These are phyloP conservation scores for Nannochloropsis oceanica DNA, from an alignment of 108 stramenopile species.

Conservation along the genomic window DNA sequence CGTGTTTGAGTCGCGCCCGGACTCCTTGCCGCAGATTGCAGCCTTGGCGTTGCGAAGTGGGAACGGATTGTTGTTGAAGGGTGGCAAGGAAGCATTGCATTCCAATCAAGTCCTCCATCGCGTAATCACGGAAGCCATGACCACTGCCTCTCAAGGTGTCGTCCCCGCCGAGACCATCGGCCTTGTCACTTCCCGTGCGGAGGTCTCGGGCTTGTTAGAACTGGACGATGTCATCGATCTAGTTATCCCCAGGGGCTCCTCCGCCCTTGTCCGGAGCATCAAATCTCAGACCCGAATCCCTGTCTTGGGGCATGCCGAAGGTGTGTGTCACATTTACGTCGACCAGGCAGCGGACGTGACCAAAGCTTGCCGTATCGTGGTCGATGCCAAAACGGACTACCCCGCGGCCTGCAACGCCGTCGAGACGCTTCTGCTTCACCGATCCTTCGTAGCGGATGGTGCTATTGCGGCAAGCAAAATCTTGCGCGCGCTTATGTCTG, in stretches of 20 bases:
- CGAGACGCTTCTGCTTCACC: constrained; percentile 88
- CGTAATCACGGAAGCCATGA: constrained; percentile 60
- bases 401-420: constrained; percentile 96
- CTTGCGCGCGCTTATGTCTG: constrained; percentile 50
- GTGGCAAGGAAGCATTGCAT: constrained; percentile 82
- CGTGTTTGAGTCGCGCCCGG: constrained; percentile 93
- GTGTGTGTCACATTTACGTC: constrained; percentile 93
- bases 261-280: constrained; percentile 69
- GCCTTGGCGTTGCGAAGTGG: constrained; percentile 84
- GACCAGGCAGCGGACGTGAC: constrained; percentile 58
- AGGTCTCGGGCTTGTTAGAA: constrained; percentile 41
- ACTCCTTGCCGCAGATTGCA: constrained; percentile 95
- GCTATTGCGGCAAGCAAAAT: not conserved
- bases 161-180: constrained; percentile 71
- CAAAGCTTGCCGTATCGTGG: constrained; percentile 25
- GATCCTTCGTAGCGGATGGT: constrained; percentile 1
- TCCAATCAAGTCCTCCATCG: constrained; percentile 72
- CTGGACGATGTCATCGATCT: constrained; percentile 73
- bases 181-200: constrained; percentile 71
- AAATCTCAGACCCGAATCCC: constrained; percentile 81
- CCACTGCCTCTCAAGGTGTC: constrained; percentile 57
- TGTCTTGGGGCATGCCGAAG: constrained; percentile 96
- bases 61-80: constrained; percentile 89
- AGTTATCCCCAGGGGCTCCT: constrained; percentile 91
- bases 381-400: constrained; percentile 92